Conservation (phyloP, 2,329 filamentous ascomycete species). For the Exophiala bonariae region DNA sequence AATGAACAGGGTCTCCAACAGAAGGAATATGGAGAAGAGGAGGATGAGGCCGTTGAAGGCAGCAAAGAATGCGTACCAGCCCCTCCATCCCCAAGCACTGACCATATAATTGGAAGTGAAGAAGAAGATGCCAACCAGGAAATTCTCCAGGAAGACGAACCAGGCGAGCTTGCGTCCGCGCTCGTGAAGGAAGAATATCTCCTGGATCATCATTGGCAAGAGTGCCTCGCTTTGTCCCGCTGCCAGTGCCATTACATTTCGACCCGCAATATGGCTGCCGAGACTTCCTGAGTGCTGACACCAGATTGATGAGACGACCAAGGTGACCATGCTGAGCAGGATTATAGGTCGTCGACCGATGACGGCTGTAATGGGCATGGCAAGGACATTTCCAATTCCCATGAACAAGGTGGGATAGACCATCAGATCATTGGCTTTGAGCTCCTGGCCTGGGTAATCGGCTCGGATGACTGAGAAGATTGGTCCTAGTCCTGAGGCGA, state of each 20-base stretch:
- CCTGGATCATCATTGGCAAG: neutral
- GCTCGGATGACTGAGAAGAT: too few relatives aligned
- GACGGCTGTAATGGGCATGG: too few relatives aligned
- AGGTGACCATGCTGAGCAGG: neutral
- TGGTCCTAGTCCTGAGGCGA: too few relatives aligned
- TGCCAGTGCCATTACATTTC: neutral
- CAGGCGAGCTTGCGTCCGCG: neutral
- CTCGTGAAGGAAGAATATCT: neutral
- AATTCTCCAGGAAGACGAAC: neutral
- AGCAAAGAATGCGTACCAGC: neutral
- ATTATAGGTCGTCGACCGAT: neutral
- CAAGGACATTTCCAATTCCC: too few relatives aligned
- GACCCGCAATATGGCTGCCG: neutral
- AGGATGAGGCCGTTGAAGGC: neutral
- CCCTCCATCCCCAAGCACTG: neutral
- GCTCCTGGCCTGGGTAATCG: too few relatives aligned
- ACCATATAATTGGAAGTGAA: neutral
- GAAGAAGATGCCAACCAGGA: neutral
- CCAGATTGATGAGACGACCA: neutral
- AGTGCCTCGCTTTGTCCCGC: neutral
- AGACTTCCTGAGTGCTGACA: neutral
- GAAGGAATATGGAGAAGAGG: neutral
- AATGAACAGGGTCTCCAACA: neutral
- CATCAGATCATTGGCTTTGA: too few relatives aligned
- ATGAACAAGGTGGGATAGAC: neutral